Evolutionary conservation across 139 green algal species (phyloP).

Genomic region (Auxenochlorella pyrenoidosa): DNA sequence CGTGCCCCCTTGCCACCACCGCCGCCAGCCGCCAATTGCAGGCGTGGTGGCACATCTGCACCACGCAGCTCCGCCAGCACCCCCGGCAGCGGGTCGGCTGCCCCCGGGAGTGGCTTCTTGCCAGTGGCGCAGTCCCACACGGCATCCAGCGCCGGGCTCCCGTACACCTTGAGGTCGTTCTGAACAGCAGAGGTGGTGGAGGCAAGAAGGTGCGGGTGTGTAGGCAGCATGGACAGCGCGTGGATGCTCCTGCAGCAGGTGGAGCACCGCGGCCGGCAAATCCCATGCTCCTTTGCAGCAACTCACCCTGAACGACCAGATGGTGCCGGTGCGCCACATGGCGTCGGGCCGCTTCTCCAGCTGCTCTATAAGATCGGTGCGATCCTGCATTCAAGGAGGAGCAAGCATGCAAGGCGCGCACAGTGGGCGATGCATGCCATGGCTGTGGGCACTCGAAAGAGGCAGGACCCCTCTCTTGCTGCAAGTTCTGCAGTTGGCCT

Average conservation of each 20-base stretch:
- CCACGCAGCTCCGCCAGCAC: slow-evolving; percentile 37
- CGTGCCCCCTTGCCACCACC: not conserved
- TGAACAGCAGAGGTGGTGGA: slow-evolving; percentile 36
- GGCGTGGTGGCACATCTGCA: slow-evolving; percentile 14
- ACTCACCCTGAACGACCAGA: slow-evolving; percentile 72
- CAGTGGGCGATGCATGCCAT: too few relatives aligned
- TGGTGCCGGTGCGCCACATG: slow-evolving; percentile 76
- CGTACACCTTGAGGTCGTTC: slow-evolving; percentile 86
- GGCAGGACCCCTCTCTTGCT: too few relatives aligned
- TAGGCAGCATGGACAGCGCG: not conserved
- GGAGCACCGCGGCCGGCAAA: too few relatives aligned
- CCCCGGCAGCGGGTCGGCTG: slow-evolving; percentile 8
- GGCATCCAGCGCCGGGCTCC: slow-evolving; percentile 84
- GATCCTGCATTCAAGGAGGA: slow-evolving; percentile 59
- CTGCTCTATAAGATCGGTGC: slow-evolving; percentile 67
- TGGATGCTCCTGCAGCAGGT: too few relatives aligned
- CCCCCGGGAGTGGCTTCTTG: not conserved
- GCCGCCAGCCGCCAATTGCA: not conserved
- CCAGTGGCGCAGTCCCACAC: slow-evolving; percentile 33
- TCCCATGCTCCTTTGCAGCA: too few relatives aligned
- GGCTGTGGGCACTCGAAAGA: too few relatives aligned
- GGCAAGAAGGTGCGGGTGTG: slow-evolving; percentile 1
- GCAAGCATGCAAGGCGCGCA: not conserved
- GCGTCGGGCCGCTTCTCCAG: slow-evolving; percentile 67
- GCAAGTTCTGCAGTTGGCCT: too few relatives aligned